phyloP scores from a whole-genome alignment of 2,329 filamentous ascomycete species.

The Cladosporium sp. region DNA sequence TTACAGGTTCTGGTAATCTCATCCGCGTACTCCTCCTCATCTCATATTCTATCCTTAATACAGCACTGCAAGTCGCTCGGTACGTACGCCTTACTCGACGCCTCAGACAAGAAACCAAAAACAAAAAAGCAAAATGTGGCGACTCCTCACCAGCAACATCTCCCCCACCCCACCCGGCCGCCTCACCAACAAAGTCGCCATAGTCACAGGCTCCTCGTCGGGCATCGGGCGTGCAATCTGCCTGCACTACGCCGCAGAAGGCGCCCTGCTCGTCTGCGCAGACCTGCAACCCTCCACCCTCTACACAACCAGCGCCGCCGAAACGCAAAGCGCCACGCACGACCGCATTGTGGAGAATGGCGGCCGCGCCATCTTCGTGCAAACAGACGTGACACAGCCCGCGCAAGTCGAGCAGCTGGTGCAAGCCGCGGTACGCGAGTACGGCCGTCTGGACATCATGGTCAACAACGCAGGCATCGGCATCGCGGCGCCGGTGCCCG shows the following conservation, averaged over 20 bases:
- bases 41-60: neutral
- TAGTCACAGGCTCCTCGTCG: constrained; percentile 83
- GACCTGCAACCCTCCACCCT: constrained; percentile 31
- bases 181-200: constrained; percentile 73
- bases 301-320: constrained; percentile 25
- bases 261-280: constrained; percentile 45
- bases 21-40: neutral
- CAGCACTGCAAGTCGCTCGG: neutral
- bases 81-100: neutral
- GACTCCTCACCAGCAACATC: neutral
- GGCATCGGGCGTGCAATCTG: constrained; percentile 86
- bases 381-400: constrained; percentile 38
- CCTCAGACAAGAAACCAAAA: neutral
- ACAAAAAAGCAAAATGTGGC: neutral
- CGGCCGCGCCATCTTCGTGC: constrained; percentile 41
- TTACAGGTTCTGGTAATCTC: neutral
- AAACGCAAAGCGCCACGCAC: constrained; percentile 34
- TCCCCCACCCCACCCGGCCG: constrained; percentile 43
- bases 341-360: constrained; percentile 37
- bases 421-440: constrained; percentile 60
- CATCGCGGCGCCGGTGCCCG: constrained; percentile 30
- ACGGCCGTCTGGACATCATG: constrained; percentile 64
- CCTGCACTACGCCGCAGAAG: constrained; percentile 75
- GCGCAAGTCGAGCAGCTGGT: constrained; percentile 31
- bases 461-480: constrained; percentile 81